Percentiles rank a stretch among this genome's conserved stretches.
phyloP scores from a whole-genome alignment of 129 eudicot genomes.

The Helianthus annuus region HanXRQr2.0-SUNRISE NC_035433.2:113086869-113087368 shows the following conservation, averaged over 20 bases:
- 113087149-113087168: constrained; percentile 95
- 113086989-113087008: constrained; percentile 40
- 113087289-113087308: not conserved
- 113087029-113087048: too few relatives aligned
- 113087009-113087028: constrained; percentile 2
- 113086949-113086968: constrained; percentile 48
- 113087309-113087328: constrained; percentile 10
- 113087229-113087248: constrained; percentile 45
- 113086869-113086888: constrained; percentile 69
- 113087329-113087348: constrained; percentile 77
- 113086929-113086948: constrained; percentile 23
- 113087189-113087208: constrained; percentile 98
- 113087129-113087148: constrained; percentile 92
- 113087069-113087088: not conserved
- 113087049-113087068: too few relatives aligned
- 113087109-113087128: constrained; percentile 96
- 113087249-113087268: not conserved
- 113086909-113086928: not conserved
- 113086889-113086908: constrained; percentile 1
- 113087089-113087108: constrained; percentile 23
- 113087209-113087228: constrained; percentile 98
- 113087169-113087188: constrained; percentile 99
- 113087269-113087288: constrained; percentile 1
- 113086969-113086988: constrained; percentile 43
- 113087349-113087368: constrained; percentile 81